Conservation (phyloP, 305 asterid genomes). For the Solanum hybrid region DNA sequence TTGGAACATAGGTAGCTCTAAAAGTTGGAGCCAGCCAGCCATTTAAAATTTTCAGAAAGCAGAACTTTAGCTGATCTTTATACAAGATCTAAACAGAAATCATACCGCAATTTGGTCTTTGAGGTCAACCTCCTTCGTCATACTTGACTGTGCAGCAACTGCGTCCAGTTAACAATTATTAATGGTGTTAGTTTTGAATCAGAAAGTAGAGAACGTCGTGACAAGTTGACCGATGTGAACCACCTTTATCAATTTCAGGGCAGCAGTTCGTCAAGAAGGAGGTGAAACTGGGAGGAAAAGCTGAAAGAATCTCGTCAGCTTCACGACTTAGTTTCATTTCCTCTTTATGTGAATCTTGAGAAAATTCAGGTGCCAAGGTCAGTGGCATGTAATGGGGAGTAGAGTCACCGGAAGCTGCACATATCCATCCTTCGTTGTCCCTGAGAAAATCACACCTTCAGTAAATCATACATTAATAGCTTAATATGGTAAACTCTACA, state of each 20-base stretch:
- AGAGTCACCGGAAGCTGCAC: conserved; percentile 29
- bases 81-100: background rate
- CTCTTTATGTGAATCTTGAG: conserved; percentile 26
- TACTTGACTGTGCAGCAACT: conserved; percentile 31
- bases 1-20: background rate
- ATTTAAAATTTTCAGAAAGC: background rate
- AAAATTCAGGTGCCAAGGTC: conserved; percentile 17
- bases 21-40: background rate
- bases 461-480: background rate
- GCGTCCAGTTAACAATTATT: background rate
- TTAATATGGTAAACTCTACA: background rate
- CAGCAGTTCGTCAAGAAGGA: conserved; percentile 54
- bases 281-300: conserved; percentile 71
- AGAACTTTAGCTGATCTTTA: background rate
- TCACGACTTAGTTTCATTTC: conserved; percentile 21
- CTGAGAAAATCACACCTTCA: conserved; percentile 20
- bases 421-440: conserved; percentile 21
- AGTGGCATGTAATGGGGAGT: conserved; percentile 24
- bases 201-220: conserved; percentile 9
- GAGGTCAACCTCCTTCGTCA: conserved; percentile 29
- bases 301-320: conserved; percentile 28
- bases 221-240: conserved; percentile 1
- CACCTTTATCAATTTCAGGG: conserved; percentile 42
- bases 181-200: background rate
- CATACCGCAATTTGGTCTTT: conserved; percentile 60